A percentile compares a stretch with the other conserved stretches of the same genome.
Evolutionary conservation across 371 early-diverging fungal species (phyloP).

Genomic region (Rhizopus arrhizus): DNA sequence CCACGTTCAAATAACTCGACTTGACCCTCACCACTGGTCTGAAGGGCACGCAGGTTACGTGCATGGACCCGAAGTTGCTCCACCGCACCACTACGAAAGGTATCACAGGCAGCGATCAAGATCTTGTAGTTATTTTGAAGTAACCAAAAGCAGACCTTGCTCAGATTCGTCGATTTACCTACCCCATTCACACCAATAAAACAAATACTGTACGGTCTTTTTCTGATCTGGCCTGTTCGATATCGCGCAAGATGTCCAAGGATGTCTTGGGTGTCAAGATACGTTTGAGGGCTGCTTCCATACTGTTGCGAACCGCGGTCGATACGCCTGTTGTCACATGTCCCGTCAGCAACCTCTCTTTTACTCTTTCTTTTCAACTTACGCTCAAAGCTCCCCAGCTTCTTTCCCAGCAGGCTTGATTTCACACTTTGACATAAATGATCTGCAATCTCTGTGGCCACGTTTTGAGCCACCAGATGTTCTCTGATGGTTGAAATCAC

Average conservation of each 20-base stretch:
- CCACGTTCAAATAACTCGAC: conserved; percentile 98
- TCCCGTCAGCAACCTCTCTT: not conserved
- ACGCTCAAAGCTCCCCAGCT: conserved; percentile 77
- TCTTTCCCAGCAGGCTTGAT: conserved; percentile 77
- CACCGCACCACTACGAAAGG: conserved; percentile 99
- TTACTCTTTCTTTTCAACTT: conserved; percentile 19
- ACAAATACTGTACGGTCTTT: conserved; percentile 87
- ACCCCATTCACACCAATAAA: conserved; percentile 99
- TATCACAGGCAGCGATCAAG: conserved; percentile 99
- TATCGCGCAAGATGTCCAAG: conserved; percentile 93
- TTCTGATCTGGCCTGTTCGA: conserved; percentile 71
- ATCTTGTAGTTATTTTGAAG: conserved; percentile 91
- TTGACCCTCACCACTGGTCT: conserved; percentile 62
- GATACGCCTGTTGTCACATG: conserved; percentile 50
- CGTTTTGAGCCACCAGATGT: conserved; percentile 91
- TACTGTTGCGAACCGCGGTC: conserved; percentile 73
- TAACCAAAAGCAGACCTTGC: conserved; percentile 98
- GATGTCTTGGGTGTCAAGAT: conserved; percentile 93
- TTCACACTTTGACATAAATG: conserved; percentile 83
- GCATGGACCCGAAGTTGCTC: conserved; percentile 97
- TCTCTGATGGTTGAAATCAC: conserved; percentile 83
- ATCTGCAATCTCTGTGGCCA: conserved; percentile 88
- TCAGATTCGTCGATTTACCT: conserved; percentile 95
- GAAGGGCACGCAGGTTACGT: conserved; percentile 82
- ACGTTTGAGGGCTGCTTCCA: conserved; percentile 81